Base-by-base conservation (phyloP, 2,329 filamentous ascomycete species). In the Pseudogymnoascus sp. region DNA sequence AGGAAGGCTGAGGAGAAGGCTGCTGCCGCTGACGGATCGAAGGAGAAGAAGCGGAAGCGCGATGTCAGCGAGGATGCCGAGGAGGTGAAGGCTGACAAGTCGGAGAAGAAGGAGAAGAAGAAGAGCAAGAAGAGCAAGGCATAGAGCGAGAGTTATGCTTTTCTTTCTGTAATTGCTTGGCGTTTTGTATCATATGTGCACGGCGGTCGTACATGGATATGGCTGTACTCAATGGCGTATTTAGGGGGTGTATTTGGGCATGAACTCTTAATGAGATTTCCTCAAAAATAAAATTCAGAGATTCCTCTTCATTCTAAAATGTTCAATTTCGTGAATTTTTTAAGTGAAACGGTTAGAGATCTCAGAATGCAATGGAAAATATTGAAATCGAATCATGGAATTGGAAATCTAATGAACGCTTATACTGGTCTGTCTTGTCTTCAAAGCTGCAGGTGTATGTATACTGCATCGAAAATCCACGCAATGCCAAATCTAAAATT, bases 1-100 rank as follows among this genome's bases (percentile, higher is more conserved):
- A 85, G 83, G 77, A 89, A 88, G 77, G 76, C 75, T 16, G 84
- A 81, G 66, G 78, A 85, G 70, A 73, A 75, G 44, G 80, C 79
- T 14, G 76, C 76, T 13, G 76, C 76, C 59, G 76, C 78, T 65
- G 72, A 74, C 13, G 71, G 67, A 35, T 68, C 68, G 62, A 79
- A 82, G 2, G 74, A 72, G 75, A 91, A 91, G 83, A 90, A 91
- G 83, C 83, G 87, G 74, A 89, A 90, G 79, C 81, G 78, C 62
- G 74, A 76, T 63, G 80, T 8, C 59, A 61, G 59, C 77, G 64
- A 70, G 63, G 50, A 56, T 56, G 37, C 33, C 37, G 78, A 81
- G 26, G 85, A 85, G 59, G 88, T 85, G 65, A 86, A 86, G 68
- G 73, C 76, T 16, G 81, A 79, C 67, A 79, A 82, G 74, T 82